Evolutionary conservation across 805 yeast species (phyloP).

Genomic region (Henningerozyma blattae): DNA sequence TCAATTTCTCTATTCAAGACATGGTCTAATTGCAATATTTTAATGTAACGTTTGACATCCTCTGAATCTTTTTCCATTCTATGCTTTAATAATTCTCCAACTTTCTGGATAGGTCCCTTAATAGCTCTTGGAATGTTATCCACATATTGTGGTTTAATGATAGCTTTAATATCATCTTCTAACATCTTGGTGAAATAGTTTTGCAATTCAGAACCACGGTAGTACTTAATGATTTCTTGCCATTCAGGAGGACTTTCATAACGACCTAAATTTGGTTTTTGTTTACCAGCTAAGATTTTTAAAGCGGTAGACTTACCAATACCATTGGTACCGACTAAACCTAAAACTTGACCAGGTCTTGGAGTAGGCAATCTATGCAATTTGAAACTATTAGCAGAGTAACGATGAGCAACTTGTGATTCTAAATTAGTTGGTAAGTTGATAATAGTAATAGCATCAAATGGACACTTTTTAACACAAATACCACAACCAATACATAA

Average conservation of each 20-base stretch:
- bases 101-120: slow-evolving; percentile 78
- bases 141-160: slow-evolving; percentile 97
- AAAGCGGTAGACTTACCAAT: slow-evolving; percentile 96
- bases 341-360: slow-evolving; percentile 97
- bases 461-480: slow-evolving; percentile 97
- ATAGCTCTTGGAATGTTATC: slow-evolving; percentile 96
- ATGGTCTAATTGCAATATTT: slow-evolving; percentile 59
- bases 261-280: slow-evolving; percentile 90
- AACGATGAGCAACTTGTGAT: slow-evolving; percentile 87
- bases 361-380: slow-evolving; percentile 96
- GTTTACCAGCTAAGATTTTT: slow-evolving; percentile 93
- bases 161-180: slow-evolving; percentile 92
- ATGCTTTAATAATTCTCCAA: slow-evolving; percentile 69
- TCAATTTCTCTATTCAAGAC: slow-evolving; percentile 80
- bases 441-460: slow-evolving; percentile 92
- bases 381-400: slow-evolving; percentile 95
- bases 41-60: slow-evolving; percentile 51
- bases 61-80: slow-evolving; percentile 60
- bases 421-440: slow-evolving; percentile 94
- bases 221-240: slow-evolving; percentile 82
- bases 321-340: slow-evolving; percentile 98
- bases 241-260: slow-evolving; percentile 96
- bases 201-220: slow-evolving; percentile 96
- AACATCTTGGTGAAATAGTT: slow-evolving; percentile 88
- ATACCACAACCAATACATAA: slow-evolving; percentile 99